Evolutionary conservation across 495 filamentous ascomycete species (phyloP).

Genomic region (Sporormia fimetaria): DNA sequence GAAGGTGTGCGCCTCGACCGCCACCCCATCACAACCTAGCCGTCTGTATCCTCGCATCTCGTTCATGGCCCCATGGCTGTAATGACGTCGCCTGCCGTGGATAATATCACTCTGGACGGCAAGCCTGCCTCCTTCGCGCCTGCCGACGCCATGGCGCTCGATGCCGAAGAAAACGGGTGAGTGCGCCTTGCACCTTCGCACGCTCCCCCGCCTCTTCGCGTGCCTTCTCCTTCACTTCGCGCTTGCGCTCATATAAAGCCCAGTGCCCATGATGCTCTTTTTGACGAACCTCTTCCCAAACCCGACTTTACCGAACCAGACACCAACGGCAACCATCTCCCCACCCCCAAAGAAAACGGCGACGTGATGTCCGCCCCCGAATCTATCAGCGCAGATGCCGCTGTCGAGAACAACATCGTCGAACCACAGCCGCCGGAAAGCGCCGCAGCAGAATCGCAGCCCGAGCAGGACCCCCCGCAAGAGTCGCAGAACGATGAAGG

Average conservation of each 20-base stretch:
- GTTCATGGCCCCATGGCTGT: constrained; percentile 36
- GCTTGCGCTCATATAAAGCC: background rate
- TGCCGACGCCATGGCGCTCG: constrained; percentile 38
- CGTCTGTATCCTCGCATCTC: constrained; percentile 5
- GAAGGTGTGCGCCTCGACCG: no score
- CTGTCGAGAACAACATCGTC: background rate
- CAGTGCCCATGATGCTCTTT: constrained; percentile 16
- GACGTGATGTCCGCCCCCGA: no score
- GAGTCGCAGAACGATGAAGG: background rate
- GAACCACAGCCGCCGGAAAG: background rate
- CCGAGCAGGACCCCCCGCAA: background rate
- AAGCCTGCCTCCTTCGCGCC: constrained; percentile 38
- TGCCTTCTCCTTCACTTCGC: constrained; percentile 4
- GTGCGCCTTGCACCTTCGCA: constrained; percentile 22
- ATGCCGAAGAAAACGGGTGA: constrained; percentile 39
- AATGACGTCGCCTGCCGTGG: constrained; percentile 41
- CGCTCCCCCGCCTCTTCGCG: constrained; percentile 1
- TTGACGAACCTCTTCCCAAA: constrained; percentile 16
- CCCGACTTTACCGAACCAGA: background rate
- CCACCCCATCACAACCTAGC: no score
- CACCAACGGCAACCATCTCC: constrained; percentile 2
- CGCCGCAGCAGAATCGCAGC: constrained; percentile 6
- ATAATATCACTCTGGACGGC: constrained; percentile 34
- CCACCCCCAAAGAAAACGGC: no score
- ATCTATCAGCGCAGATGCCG: background rate